phyloP scores from a whole-genome alignment of 768 basidiomycete genomes.

The Panellus pusillus region DNA sequence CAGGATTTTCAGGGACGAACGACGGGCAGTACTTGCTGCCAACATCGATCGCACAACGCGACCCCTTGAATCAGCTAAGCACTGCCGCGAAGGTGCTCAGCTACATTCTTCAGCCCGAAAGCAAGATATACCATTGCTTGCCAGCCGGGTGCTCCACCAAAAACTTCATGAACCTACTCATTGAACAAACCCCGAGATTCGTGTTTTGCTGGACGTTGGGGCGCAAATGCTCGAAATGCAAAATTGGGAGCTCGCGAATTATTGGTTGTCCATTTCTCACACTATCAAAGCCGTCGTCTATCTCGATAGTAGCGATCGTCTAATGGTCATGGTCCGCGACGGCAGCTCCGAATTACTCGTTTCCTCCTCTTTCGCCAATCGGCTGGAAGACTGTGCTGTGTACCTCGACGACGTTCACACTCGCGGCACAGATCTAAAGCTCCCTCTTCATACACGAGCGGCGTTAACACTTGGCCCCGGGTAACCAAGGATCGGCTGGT shows the following conservation, averaged over 20 bases:
- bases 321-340: conserved; percentile 37
- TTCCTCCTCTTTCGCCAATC: conserved; percentile 37
- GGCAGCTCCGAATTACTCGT: conserved; percentile 33
- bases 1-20: conserved; percentile 59
- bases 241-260: conserved; percentile 38
- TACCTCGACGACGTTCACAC: conserved; percentile 57
- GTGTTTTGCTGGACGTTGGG: conserved; percentile 55
- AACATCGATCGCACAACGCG: conserved; percentile 34
- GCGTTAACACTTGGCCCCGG: conserved; percentile 49
- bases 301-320: conserved; percentile 37
- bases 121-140: conserved; percentile 32
- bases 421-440: conserved; percentile 52
- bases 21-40: conserved; percentile 43
- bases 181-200: conserved; percentile 36
- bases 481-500: conserved; percentile 51
- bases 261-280: conserved; percentile 37
- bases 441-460: conserved; percentile 41
- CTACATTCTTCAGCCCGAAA: conserved; percentile 41
- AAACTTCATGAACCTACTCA: conserved; percentile 33
- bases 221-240: conserved; percentile 55
- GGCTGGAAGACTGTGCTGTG: conserved; percentile 38
- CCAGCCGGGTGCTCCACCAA: conserved; percentile 23
- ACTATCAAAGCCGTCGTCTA: conserved; percentile 43
- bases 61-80: conserved; percentile 37
- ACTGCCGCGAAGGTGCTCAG: conserved; percentile 49